A percentile compares a stretch with the other conserved stretches of the same genome.
These are phyloP conservation scores for Picea glauca DNA, from an alignment of 75 land plant species.

Conservation along the genomic window DNA sequence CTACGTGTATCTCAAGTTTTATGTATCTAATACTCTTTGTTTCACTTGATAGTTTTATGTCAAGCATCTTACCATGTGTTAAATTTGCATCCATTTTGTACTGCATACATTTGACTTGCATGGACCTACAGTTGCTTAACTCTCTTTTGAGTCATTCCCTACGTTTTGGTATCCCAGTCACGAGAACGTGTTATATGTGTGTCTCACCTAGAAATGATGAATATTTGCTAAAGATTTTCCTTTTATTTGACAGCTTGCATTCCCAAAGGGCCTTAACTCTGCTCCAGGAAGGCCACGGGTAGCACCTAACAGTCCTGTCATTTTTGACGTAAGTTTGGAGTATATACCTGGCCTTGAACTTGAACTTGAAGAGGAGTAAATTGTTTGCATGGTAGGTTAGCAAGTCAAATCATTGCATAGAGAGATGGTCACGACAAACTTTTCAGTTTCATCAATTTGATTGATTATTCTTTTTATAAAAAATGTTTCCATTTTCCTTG, in stretches of 20 bases:
- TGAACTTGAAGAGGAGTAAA: slow-evolving; percentile 34
- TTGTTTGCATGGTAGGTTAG: too few species aligned
- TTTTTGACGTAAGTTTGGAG: slow-evolving; percentile 90
- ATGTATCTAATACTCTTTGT: too few species aligned
- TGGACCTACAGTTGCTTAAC: not conserved
- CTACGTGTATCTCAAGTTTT: too few species aligned
- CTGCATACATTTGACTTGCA: not conserved
- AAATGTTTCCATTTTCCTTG: too few species aligned
- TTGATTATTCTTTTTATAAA: too few species aligned
- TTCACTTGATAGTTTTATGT: too few species aligned
- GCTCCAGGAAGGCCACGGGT: slow-evolving; percentile 98
- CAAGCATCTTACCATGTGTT: not conserved
- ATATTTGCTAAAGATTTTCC: not conserved
- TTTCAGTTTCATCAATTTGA: too few species aligned
- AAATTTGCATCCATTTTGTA: not conserved
- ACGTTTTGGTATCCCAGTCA: too few species aligned
- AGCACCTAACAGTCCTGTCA: slow-evolving; percentile 85
- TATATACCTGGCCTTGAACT: slow-evolving; percentile 85
- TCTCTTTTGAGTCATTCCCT: too few species aligned
- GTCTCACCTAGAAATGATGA: not conserved
- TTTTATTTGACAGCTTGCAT: slow-evolving; percentile 67
- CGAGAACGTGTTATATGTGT: not conserved
- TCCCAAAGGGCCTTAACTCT: slow-evolving; percentile 88
- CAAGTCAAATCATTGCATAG: too few species aligned
- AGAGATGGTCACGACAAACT: too few species aligned